Conservation (phyloP, 2,329 filamentous ascomycete species). For the Colletotrichum neosansevieriae region DNA sequence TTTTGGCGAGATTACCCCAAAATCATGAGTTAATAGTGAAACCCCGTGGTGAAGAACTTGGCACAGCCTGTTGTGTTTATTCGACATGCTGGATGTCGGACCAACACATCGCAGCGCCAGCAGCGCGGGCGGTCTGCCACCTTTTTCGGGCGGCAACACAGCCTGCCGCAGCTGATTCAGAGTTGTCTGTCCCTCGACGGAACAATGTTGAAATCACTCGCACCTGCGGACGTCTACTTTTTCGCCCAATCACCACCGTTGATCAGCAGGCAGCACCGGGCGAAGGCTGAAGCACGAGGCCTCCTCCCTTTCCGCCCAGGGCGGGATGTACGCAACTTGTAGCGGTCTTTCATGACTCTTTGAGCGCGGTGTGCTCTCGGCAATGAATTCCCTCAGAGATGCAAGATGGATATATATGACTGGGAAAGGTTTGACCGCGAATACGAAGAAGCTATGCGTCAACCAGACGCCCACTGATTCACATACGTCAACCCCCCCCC, state of each 20-base stretch:
- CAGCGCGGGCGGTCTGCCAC: background rate
- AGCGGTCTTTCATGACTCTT: background rate
- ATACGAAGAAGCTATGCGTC: too few relatives aligned
- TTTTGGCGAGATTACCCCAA: constrained; percentile 21
- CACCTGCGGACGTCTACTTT: too few relatives aligned
- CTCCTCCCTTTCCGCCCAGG: constrained; percentile 15
- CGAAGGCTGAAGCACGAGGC: constrained; percentile 25
- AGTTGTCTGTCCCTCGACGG: too few relatives aligned
- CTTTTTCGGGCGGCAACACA: constrained; percentile 8
- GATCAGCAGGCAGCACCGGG: constrained; percentile 6
- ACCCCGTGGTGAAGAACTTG: background rate
- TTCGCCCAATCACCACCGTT: background rate
- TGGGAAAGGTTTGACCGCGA: too few relatives aligned
- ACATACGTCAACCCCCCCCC: background rate
- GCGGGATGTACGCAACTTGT: background rate
- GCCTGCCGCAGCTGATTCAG: background rate
- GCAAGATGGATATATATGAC: constrained; percentile 5
- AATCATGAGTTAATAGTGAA: too few relatives aligned
- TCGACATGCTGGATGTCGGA: background rate
- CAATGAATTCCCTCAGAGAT: background rate
- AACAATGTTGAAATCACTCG: too few relatives aligned
- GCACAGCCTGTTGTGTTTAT: background rate
- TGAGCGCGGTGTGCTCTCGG: background rate
- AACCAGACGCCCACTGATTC: too few relatives aligned
- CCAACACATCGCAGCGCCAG: background rate